Evolutionary conservation across 2,329 filamentous ascomycete genomes (phyloP), one percentile per base, ranked within the genome.

Genomic region (Ilyonectria robusta): DNA sequence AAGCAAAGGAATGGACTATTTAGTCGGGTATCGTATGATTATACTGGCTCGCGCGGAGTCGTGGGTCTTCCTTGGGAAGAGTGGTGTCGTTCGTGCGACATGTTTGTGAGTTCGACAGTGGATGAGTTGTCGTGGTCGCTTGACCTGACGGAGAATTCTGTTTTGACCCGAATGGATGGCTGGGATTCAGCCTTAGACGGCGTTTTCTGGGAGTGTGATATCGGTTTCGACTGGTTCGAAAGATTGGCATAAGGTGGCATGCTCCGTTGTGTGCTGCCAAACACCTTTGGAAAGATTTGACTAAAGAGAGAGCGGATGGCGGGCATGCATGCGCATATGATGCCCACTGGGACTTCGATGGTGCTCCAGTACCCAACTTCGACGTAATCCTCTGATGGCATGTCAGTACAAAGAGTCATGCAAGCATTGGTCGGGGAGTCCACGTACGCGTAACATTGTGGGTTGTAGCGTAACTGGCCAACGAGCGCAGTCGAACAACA

Each of bases 311-410:
- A 66, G 19, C 71, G 68, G 9, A 73, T 73, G 26, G 71, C 61
- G 0, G 77, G 77, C 73, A 79, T 75, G 58, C 75, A 77, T 13
- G 75, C 72, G 62, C 77, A 78, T 11, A 78, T 70, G 17, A 79
- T 76, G 54, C 76, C 72, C 3, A 76, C 73, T 35, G 74, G 75
- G 7, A 78, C 72, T 66, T 79, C 77, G 8, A 79, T 72, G 1
- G 68, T 72, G 53, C 76, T 77, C 77, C 77, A 78, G 42, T 73
- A 75, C 0, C 71, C 70, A 9, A 72, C 60, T 8, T 71, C 71
- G 2, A 69, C 72, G 2, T 77, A 69, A 29, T 78, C 75, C 68
- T 74, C 72, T 74, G 54, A 11, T 17, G 19, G 6, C 8, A 2
- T 37, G 31, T 65, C 13, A 53, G 40, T 35, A 9, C 8, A n/a